Evolutionary conservation across 1,284 basidiomycete species (phyloP), one percentile per base, ranked within the genome.

Genomic region (Rhodofomes roseus): DNA sequence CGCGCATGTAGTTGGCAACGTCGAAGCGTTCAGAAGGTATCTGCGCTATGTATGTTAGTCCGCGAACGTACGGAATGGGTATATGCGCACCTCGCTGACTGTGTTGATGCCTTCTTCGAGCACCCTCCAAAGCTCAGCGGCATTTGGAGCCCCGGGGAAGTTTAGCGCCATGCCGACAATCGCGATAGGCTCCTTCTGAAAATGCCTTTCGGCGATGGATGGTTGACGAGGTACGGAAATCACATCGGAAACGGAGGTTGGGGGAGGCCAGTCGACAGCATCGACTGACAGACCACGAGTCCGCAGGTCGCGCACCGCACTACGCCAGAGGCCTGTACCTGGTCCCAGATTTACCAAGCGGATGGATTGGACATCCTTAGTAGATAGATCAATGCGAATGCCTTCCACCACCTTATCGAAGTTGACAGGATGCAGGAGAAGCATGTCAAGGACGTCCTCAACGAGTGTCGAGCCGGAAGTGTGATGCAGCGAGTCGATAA

Each of bases 101-200:
- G 84, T 87, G 68, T 83, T 85, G 37, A 79, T 69, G 9, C 87
- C 86, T 34, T 79, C 66, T 65, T 82, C 74, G 8, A 90, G 76
- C 8, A 88, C 37, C 16, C 80, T 70, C 89, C 89, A 90, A 2
- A 90, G 73, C 54, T 78, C 72, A 9, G 71, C 66, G 1, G 71
- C 65, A 63, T 78, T 74, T 1, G 71, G 66, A 5, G 87, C 85
- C 1, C 85, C 83, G 0, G 88, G 87, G 68, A 87, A 77, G 57
- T 83, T 81, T 41, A 83, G 76, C 1, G 86, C 83, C 86, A 90
- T 89, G 8, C 88, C 89, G 55, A 89, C 75, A 60, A 90, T 81
- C 1, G 89, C 88, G 53, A 90, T 82, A 2, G 84, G 79, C 53
- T 85, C 83, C 61, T 81, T 79, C 55, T 76, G 72, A 40, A 68